Base-by-base conservation (phyloP, 129 eudicot species). In the Artemisia annua region DNA sequence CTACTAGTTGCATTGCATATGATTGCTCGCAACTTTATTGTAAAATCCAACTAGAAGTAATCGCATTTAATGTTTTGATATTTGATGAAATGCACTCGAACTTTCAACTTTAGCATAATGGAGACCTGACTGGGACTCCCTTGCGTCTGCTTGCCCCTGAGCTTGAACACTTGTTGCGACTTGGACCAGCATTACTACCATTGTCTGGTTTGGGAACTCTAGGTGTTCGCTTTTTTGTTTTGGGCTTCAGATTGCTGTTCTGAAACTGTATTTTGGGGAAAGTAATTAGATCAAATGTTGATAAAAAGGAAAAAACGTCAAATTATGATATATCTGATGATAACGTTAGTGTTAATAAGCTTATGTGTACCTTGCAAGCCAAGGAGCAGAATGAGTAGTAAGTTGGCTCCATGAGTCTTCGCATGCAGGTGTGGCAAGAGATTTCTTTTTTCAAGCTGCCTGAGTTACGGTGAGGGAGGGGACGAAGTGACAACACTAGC, bases 351-450 rank as follows among this genome's bases (percentile, higher is more conserved):
- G 2, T 19, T 18, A 20, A 17, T 39, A 49, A 22, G n/a, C 13
- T 7, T 68, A 32, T 53, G 22, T 54, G 44, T 69, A 87, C 94
- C 86, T 85, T 83, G 88, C 88, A 88, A 1, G 84, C 74, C 9
- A 88, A 75, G 20, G 83, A 83, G 59, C 90, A 85, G 15, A 61
- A 88, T 18, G 74, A 78, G 48, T 70, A 74, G 17, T 35, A 74
- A 10, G 17, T 20, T 1, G 86, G 83, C 24, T 81, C 74, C 43
- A 48, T 69, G 15, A 88, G 69, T 64, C 54, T 83, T 52, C 85
- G 69, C 16, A 39, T 56, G 64, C 95, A 88, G 3, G 58, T n/a
- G 7, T 35, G 48, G 65, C 95, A 88, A 5, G 88, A 64, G 48
- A 43, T 24, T 18, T 75, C 69, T 7, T 44, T 73, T 61, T 11